Evolutionary conservation across 2,329 filamentous ascomycete genomes (phyloP).

Genomic region (Sporothrix luriei): DNA sequence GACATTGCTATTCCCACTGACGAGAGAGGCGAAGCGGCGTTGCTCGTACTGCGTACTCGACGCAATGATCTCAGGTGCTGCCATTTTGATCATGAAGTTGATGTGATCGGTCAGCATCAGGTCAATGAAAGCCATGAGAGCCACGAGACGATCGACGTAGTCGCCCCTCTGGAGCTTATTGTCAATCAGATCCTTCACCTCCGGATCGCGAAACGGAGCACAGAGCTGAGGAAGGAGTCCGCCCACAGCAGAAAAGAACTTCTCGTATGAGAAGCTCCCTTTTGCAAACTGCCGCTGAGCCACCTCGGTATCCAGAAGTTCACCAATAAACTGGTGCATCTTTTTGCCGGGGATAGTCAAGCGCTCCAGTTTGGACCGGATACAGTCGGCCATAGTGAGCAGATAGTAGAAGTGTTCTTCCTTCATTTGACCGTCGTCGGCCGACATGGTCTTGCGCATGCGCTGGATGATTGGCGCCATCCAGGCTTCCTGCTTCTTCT

Average conservation of each 20-base stretch:
- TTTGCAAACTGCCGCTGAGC: slow-evolving; percentile 68
- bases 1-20: slow-evolving; percentile 43
- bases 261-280: slow-evolving; percentile 77
- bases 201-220: slow-evolving; percentile 76
- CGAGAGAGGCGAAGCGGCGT: slow-evolving; percentile 67
- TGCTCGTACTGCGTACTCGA: slow-evolving; percentile 73
- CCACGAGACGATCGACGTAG: slow-evolving; percentile 75
- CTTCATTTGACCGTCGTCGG: slow-evolving; percentile 64
- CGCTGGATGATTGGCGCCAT: slow-evolving; percentile 57
- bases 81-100: slow-evolving; percentile 75
- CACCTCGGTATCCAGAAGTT: slow-evolving; percentile 72
- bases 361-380: slow-evolving; percentile 71
- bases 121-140: slow-evolving; percentile 74
- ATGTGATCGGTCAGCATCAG: slow-evolving; percentile 78
- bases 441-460: slow-evolving; percentile 66
- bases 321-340: slow-evolving; percentile 73
- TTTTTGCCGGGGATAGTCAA: slow-evolving; percentile 70
- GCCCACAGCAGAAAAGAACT: slow-evolving; percentile 76
- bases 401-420: slow-evolving; percentile 70
- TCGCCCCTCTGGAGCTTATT: slow-evolving; percentile 62
- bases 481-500: slow-evolving; percentile 57
- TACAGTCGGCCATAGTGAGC: slow-evolving; percentile 68
- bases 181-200: slow-evolving; percentile 69
- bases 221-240: slow-evolving; percentile 76
- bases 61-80: slow-evolving; percentile 70